phyloP scores from a whole-genome alignment of 495 filamentous ascomycete species.

The Tuber umbilicatum region DNA sequence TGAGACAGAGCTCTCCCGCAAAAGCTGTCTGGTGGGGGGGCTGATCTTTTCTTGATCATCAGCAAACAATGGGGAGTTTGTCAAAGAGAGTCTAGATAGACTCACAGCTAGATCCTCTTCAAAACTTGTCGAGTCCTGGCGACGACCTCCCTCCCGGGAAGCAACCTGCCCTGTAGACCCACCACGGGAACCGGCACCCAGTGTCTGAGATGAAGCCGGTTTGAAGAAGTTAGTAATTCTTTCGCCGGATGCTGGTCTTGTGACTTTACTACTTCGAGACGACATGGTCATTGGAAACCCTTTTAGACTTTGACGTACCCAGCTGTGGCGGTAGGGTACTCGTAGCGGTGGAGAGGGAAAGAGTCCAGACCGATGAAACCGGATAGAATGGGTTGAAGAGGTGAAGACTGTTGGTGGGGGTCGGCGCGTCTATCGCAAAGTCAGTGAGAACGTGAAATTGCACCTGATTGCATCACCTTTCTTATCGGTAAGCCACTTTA shows the following conservation, averaged over 20 bases:
- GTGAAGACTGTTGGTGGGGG: conserved; percentile 18
- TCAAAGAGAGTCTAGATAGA: background rate
- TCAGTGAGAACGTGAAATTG: conserved; percentile 20
- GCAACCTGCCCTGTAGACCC: background rate
- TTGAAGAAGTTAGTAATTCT: conserved; percentile 28
- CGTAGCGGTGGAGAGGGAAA: background rate
- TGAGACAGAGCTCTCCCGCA: conserved; percentile 28
- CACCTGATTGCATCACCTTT: background rate
- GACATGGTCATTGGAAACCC: background rate
- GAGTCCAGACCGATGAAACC: background rate
- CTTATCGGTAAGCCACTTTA: background rate
- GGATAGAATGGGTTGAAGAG: background rate
- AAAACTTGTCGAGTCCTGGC: background rate
- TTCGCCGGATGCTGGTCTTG: background rate
- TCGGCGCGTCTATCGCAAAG: conserved; percentile 34
- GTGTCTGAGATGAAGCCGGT: conserved; percentile 6
- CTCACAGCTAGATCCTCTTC: background rate
- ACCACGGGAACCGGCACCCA: background rate
- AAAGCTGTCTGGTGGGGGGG: background rate
- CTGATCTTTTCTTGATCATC: background rate
- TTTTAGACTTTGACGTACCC: background rate
- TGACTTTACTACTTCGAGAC: background rate
- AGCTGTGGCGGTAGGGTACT: background rate
- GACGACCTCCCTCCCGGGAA: background rate
- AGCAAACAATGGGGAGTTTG: background rate